Evolutionary conservation across 1,284 basidiomycete genomes (phyloP), one percentile per base, ranked within the genome.

Genomic region (Wallemia ichthyophaga): DNA sequence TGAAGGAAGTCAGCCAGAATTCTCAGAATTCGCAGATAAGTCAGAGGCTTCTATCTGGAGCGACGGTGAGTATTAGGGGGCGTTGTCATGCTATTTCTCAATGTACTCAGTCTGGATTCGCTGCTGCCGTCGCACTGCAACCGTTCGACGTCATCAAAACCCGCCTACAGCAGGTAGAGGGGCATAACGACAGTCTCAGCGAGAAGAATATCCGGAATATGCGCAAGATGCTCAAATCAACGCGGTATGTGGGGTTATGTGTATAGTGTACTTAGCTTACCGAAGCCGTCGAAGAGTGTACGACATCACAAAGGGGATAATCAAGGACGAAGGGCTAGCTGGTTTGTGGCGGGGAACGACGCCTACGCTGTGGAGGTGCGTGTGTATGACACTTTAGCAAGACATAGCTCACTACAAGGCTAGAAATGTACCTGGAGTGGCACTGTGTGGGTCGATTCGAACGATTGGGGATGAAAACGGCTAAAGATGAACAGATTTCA

Each of bases 351-450:
- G 87, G 61, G 89, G 89, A 5, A 92, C 89, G 0, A 72, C 74
- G 1, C 81, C 87, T 2, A 87, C 87, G 0, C 72, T 94, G 3
- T 71, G 80, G 19, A 75, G 89, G 87, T 74, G 57, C 61, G 70
- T 65, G 33, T 57, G 28, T 28, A 19, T 31, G 26, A 32, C 23
- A 19, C 27, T 27, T n/a, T 60, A 26, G 32, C n/a, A 21, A 25
- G 15, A 17, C 9, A 54, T 27, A 25, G 26, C 31, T 57, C 54
- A 37, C 19, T 1, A 48, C n/a, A n/a, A n/a, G n/a, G 11, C 25
- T 65, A 89, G 87, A 55, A 94, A 92, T 67, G 81, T 94, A 1
- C 91, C 91, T 0, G 89, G 89, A 5, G 85, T 94, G 9, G 88
- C 88, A 1, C 70, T 91, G 59, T 94, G 94, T 72, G 86, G 94